A percentile compares a stretch with the other conserved stretches of the same genome.
phyloP scores from a whole-genome alignment of 2,329 filamentous ascomycete species.

The Anisogramma anomala region DNA sequence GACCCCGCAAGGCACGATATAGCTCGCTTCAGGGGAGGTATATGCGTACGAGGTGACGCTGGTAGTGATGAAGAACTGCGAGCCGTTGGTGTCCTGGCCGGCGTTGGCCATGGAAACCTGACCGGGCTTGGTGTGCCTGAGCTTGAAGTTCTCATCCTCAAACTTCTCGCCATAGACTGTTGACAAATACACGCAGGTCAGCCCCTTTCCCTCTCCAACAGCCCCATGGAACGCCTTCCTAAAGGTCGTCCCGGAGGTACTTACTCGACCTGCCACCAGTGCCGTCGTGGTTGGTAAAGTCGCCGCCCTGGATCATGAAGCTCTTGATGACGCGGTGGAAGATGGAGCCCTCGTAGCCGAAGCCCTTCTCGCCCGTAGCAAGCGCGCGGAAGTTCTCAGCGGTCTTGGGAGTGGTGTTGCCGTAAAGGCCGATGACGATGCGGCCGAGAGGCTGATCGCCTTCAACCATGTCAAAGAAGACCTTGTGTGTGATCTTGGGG shows the following conservation, averaged over 20 bases:
- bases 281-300: slow-evolving; percentile 74
- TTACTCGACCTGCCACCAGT: slow-evolving; percentile 76
- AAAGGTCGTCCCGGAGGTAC: slow-evolving; percentile 22
- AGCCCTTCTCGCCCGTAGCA: slow-evolving; percentile 77
- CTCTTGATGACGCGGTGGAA: slow-evolving; percentile 88
- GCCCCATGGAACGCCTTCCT: neutral
- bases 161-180: slow-evolving; percentile 77
- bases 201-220: neutral
- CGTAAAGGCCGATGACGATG: slow-evolving; percentile 73
- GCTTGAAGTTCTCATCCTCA: slow-evolving; percentile 87
- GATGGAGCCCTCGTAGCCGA: slow-evolving; percentile 66
- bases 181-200: neutral
- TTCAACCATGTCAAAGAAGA: slow-evolving; percentile 75
- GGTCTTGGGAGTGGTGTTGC: slow-evolving; percentile 74
- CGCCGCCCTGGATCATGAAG: slow-evolving; percentile 87
- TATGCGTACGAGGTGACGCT: slow-evolving; percentile 58
- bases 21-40: slow-evolving; percentile 4
- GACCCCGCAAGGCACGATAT: neutral
- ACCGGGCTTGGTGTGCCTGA: slow-evolving; percentile 80
- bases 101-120: slow-evolving; percentile 78
- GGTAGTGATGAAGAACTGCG: slow-evolving; percentile 86
- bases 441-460: slow-evolving; percentile 64
- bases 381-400: slow-evolving; percentile 66
- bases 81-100: slow-evolving; percentile 76
- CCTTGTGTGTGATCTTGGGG: slow-evolving; percentile 92